Base-by-base conservation (phyloP, 2,329 filamentous ascomycete species). In the Alternaria rosae region DNA sequence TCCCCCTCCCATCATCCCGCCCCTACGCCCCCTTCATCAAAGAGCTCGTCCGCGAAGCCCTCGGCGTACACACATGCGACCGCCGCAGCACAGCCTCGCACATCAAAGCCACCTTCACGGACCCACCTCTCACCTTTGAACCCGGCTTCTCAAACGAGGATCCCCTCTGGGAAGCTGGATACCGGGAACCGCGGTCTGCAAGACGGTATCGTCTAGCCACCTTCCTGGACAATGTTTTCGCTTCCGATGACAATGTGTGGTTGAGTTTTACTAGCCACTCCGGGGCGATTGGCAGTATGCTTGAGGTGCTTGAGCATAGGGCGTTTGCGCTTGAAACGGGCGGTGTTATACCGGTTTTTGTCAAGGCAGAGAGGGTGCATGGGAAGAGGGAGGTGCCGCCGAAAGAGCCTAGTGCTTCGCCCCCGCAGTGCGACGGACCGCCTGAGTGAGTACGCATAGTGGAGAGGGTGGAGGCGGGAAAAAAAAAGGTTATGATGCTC, bases 61-160 rank as follows among this genome's bases (percentile, higher is more conserved):
- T 92, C 52, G 88, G 86, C 53, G 85, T 89, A 17, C 90, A 91
- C 71, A 91, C 89, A 0, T 92, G 90, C 72, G 88, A 92, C 76
- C 83, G 85, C 25, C 84, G 90, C 15, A 85, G 83, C 15, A 84
- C 80, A 61, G 83, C 81, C 62, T 80, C 83, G 1, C 79, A 84
- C 53, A 86, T 91, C 61, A 75, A 77, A 4, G 62, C 76, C 0
- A 76, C 81, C 0, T 86, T 87, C 30, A 51, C 47, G 9, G 20
- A 51, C 42, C 86, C 86, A 0, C 76, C 76, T 2, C 86, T 86
- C 59, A 66, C 68, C 1, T 85, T 92, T 41, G 89, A 92, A 76
- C 69, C 77, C 0, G 86, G 85, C 0, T 91, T 92, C 71, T 74
- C 81, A 0, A 88, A 91, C 68, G 43, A 81, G 0, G 88, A 89